Base-by-base conservation (phyloP, 2,329 filamentous ascomycete genomes). In the Nothophoma quercina region DNA sequence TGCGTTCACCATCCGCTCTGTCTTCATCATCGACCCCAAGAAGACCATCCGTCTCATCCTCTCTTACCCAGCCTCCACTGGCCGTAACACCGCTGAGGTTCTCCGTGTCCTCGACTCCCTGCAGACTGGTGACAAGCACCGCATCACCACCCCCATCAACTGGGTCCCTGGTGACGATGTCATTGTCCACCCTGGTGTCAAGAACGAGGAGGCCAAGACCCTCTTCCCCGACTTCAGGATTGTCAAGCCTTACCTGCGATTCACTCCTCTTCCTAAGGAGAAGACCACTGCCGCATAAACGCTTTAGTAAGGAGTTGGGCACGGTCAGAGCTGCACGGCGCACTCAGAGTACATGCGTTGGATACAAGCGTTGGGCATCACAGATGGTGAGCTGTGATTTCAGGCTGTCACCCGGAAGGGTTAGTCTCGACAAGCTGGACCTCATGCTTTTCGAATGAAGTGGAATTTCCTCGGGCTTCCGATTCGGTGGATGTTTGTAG, bases 11-110 rank as follows among this genome's bases (percentile, higher is more conserved):
- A 86, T 86, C 74, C 83, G 84, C 70, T 84, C 81, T 48, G 84
- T 87, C 68, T 87, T 86, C 77, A 76, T 86, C 73, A 85, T 87
- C 72, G 84, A 87, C 77, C 84, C 84, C 51, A 83, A 82, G 76
- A 85, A 85, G 80, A 85, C 79, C 56, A 86, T 87, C 69, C 83
- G 84, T 61, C 78, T 82, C 49, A 86, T 85, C 67, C 77, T 87
- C 55, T 81, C 81, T 57, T 87, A 87, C 78, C 84, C 84, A 21
- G 84, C 84, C 41, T 84, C 81, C 47, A 86, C 83, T 30, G 84
- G 84, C 54, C 78, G 79, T 65, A 82, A 82, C 76, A 79, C 78
- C 30, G 78, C 79, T 38, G 79, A 82, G 70, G 79, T 82, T 10
- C 75, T 82, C 21, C 78, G 79, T 56, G 77, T 81, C 28, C 74